A percentile compares a stretch with the other conserved stretches of the same genome.
Evolutionary conservation across 306 rosid genomes (phyloP).

Genomic region (Ceratonia siliqua): DNA sequence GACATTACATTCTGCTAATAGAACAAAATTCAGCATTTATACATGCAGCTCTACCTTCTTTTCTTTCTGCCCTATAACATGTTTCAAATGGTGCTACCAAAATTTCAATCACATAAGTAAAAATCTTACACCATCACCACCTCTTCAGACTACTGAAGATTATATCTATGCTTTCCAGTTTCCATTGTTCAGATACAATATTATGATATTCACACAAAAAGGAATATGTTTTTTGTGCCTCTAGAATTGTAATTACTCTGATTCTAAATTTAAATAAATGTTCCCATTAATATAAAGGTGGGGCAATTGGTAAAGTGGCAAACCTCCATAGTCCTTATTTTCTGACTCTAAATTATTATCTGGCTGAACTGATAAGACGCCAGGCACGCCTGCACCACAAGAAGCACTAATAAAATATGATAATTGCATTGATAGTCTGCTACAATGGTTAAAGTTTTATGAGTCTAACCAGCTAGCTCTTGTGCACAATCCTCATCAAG

Average conservation of each 20-base stretch:
- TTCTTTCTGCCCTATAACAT: not conserved
- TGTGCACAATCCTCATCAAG: constrained; percentile 75
- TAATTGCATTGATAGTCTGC: not conserved
- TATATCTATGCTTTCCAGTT: not conserved
- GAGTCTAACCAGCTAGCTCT: constrained; percentile 61
- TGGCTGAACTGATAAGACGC: constrained; percentile 68
- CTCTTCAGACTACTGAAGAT: not conserved
- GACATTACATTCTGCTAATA: not conserved
- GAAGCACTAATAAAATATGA: constrained; percentile 5
- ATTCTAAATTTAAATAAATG: not conserved
- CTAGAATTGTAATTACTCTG: not conserved
- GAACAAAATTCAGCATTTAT: not conserved
- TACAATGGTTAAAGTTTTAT: not conserved
- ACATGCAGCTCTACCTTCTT: not conserved
- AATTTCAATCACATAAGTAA: not conserved
- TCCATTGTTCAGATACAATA: not conserved
- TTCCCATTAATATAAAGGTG: not conserved
- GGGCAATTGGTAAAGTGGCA: not conserved
- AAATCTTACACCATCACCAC: not conserved
- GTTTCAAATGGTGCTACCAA: not conserved
- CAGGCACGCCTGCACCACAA: constrained; percentile 67
- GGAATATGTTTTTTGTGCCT: not conserved
- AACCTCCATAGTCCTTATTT: constrained; percentile 80
- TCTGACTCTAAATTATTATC: constrained; percentile 64
- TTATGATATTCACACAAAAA: not conserved